phyloP scores from a whole-genome alignment of 2,329 filamentous ascomycete species.

The Zymoseptoria ardabiliae region DNA sequence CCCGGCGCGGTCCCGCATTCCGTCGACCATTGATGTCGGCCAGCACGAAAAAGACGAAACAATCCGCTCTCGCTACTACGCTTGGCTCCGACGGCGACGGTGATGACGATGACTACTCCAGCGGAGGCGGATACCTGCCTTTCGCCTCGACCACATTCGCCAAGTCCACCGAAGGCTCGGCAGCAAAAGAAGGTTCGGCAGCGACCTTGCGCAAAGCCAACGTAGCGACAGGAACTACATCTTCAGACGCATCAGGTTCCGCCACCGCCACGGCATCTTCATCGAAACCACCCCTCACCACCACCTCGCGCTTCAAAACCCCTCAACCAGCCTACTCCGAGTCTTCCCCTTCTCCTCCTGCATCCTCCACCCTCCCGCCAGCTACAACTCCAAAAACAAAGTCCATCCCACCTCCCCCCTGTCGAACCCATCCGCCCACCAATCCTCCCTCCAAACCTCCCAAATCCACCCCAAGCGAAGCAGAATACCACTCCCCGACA shows the following conservation, averaged over 20 bases:
- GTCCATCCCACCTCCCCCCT: neutral
- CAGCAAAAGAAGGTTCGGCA: neutral
- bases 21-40: constrained; percentile 18
- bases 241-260: constrained; percentile 12
- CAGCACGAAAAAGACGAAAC: constrained; percentile 5
- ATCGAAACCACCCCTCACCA: neutral
- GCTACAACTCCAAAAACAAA: constrained; percentile 32
- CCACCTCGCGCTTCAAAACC: neutral
- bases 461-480: neutral
- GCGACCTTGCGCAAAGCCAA: neutral
- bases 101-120: constrained; percentile 49
- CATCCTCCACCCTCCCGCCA: constrained; percentile 48
- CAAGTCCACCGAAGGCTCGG: constrained; percentile 16
- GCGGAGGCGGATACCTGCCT: constrained; percentile 35
- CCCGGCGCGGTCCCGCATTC: constrained; percentile 39
- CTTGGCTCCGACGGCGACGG: constrained; percentile 28
- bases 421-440: neutral
- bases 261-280: neutral
- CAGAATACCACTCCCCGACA: neutral
- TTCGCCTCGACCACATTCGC: constrained; percentile 29
- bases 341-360: constrained; percentile 12
- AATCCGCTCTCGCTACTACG: constrained; percentile 8
- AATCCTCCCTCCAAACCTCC: neutral
- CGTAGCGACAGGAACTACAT: neutral
- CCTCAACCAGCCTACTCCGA: constrained; percentile 5